Base-by-base conservation (phyloP, 2,329 filamentous ascomycete species). In the Acrocalymma vagum region DNA sequence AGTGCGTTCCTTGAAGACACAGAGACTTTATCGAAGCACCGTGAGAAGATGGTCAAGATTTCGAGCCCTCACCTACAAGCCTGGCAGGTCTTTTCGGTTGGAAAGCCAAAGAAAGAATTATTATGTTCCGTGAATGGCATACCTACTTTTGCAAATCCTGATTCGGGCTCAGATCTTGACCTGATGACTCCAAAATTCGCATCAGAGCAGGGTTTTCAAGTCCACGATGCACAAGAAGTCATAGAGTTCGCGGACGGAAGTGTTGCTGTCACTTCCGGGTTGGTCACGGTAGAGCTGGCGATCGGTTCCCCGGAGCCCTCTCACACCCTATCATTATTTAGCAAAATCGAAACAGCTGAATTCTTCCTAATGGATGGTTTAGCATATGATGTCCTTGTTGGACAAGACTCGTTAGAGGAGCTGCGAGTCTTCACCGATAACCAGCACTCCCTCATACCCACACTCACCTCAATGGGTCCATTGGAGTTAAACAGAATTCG, bases 1-100 rank as follows among this genome's bases (percentile, higher is more conserved):
- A 32, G 36, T 20, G n/a, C 6, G 4, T 48, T 51, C 29, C 33
- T 51, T 3, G 33, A 48, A 14, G 18, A 45, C n/a, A 51, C 48
- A 5, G 32, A 45, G 17, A 48, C 41, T 4, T 25, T 51, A 18
- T 42, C 36, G 6, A 13, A 45, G 13, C 24, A 48, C 18, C 21
- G 38, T 4, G 18, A 42, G 6, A 25, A 40, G 20, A 27, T 51
- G 3, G 38, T 47, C 3, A 39, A 21, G 16, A 29, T 47, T 9
- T 34, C 38, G 9, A 16, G 28, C 9, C 28, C 38, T 2, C 11
- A 17, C 5, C 29, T 30, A n/a, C 38, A 46, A 20, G 32, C 38
- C 2, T 16, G 38, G 8, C 23, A 31, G 11, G 43, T 46, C 4
- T 33, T 14, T n/a, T 42, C 43, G 5, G 18, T 46, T 3, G 38